These are phyloP conservation scores for Cyberlindnera euphorbiae DNA, from an alignment of 805 yeast species.

Conservation along the genomic window DNA sequence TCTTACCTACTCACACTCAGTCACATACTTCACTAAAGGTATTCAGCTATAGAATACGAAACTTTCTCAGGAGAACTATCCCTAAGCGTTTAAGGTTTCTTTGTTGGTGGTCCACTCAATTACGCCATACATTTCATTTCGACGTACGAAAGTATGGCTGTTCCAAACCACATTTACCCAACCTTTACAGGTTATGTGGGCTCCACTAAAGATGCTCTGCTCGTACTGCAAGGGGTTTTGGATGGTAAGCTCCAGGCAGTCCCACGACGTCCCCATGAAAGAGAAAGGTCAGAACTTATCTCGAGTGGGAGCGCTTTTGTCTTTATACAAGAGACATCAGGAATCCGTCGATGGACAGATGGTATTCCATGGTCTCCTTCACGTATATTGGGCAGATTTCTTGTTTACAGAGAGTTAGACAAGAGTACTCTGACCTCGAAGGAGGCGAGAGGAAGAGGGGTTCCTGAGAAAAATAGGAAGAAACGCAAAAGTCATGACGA, in stretches of 20 bases:
- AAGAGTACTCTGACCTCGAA: slow-evolving; percentile 30
- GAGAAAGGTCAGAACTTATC: slow-evolving; percentile 63
- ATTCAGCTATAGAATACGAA: too few relatives aligned
- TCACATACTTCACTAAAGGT: too few relatives aligned
- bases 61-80: too few relatives aligned
- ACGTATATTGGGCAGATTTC: slow-evolving; percentile 77
- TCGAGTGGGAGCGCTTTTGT: slow-evolving; percentile 79
- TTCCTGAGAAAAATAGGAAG: slow-evolving; percentile 5
- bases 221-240: slow-evolving; percentile 75
- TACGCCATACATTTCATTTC: too few relatives aligned
- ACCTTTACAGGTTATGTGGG: slow-evolving; percentile 55
- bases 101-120: too few relatives aligned
- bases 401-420: slow-evolving; percentile 73
- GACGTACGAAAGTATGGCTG: too few relatives aligned
- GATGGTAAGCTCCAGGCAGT: slow-evolving; percentile 56
- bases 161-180: slow-evolving; percentile 15
- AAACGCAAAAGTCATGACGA: slow-evolving; percentile 4
- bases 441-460: slow-evolving; percentile 6
- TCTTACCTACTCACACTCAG: too few relatives aligned
- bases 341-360: slow-evolving; percentile 94
- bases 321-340: slow-evolving; percentile 75
- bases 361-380: slow-evolving; percentile 95
- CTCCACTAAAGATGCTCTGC: slow-evolving; percentile 76
- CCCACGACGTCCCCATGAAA: slow-evolving; percentile 76
- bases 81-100: too few relatives aligned